Base-by-base conservation (phyloP, 2,329 filamentous ascomycete species). In the Nemania sp. region DNA sequence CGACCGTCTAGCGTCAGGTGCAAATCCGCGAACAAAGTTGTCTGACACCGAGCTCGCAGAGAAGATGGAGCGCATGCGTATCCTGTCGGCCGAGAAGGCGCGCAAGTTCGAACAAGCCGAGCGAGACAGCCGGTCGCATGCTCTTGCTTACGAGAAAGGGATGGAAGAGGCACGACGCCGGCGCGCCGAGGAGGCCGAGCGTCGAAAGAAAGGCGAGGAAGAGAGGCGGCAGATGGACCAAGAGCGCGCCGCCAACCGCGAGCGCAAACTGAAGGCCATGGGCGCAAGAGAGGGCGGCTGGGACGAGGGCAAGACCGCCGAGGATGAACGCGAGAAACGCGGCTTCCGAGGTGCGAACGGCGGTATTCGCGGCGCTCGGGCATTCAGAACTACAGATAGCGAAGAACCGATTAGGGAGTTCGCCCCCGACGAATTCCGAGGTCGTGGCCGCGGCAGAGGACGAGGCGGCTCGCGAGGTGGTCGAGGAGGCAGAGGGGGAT, bases 51-150 rank as follows among this genome's bases (percentile, higher is more conserved):
- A 86, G 68, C 76, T 86, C 3, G 74, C 80, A 0, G 77, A 73
- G 55, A 84, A 83, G 66, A 82, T 86, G 78, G 80, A 80, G 61
- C 73, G 80, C 66, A 84, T 84, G 79, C 81, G 82, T 52, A 74
- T 86, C 7, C 66, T 82, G 0, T 75, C 77, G 0, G 80, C 78
- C 0, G 82, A 86, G 66, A 82, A 81, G 70, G 76, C 79, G 61
- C 78, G 80, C 61, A 80, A 80, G 56, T 83, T 82, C 61, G 79
- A 84, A 62, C 77, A 81, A 65, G 80, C 79, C 1, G 79, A 83
- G 66, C 74, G 76, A 57, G 82, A 85, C 62, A 75, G 82, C 69
- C 77, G 75, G 52, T 78, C 79, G 52, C 81, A 84, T 62, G 80
- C 78, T 2, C 70, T 75, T 5, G 78, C 81, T 1, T 77, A 80